Base-by-base conservation (phyloP, 805 yeast species). In the Sugiyamaella lignohabitans region DNA sequence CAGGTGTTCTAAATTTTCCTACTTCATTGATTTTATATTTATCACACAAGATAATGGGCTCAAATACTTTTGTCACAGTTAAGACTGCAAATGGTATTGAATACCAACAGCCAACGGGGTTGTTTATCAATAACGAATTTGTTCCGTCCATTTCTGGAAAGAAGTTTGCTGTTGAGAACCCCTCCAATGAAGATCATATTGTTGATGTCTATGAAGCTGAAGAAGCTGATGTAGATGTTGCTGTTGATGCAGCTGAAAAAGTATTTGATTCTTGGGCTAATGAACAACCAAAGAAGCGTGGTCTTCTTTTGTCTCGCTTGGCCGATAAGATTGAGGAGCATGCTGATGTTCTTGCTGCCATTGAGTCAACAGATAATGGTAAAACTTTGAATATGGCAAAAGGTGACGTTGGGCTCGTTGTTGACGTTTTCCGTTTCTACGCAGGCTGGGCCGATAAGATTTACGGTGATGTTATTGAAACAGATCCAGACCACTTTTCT, bases 321-420 rank as follows among this genome's bases (percentile, higher is more conserved):
- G 95, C 96, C 38, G 91, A 84, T 54, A 70, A 82, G 58, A 68
- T 89, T 52, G 95, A 86, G 59, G 73, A 76, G 58, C 73, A 89
- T 62, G 72, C 76, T 46, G 95, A 87, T 51, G 68, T 74, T 30
- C 69, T 91, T 48, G 91, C 96, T 19, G 71, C 79, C 40, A 84
- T 89, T 59, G 98, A 89, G 68, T 74, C 96, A 19, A 72, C 84
- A 64, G 96, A 89, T 67, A 88, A 88, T 63, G 98, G 98, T 68
- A 89, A 89, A 71, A 80, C 95, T 20, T 51, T 62, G 38, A 42
- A 49, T 39, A 47, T 56, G 48, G 65, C 69, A 41, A 47, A 46
- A 20, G 66, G 58, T 29, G 94, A 85, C 59, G 73, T 85, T 37
- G 71, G 70, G 17, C 80, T 76, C 49, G 69, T 78, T 37, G 73